Percentiles rank a stretch among this genome's conserved stretches.
Conservation (phyloP, 108 stramenopile genomes). For the Conticribra guillardii region DNA sequence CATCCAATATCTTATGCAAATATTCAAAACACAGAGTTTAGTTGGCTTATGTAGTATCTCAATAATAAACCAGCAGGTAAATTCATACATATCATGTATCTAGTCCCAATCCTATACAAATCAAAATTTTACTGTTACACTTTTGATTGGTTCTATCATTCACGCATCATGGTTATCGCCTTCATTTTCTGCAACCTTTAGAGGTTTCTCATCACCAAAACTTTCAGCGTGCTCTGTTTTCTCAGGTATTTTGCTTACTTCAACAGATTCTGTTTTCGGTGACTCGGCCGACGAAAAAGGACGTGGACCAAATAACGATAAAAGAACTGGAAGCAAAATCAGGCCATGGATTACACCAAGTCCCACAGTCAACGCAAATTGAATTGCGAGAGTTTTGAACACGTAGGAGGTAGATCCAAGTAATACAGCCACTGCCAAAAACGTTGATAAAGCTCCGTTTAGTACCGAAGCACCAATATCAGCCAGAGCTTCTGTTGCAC, state of each 20-base stretch:
- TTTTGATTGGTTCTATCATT: no score
- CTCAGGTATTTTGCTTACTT: slow-evolving; percentile 1
- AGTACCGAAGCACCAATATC: slow-evolving; percentile 81
- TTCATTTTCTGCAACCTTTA: background rate
- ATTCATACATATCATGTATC: no score
- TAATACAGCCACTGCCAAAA: slow-evolving; percentile 79
- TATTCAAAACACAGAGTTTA: no score
- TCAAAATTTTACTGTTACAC: no score
- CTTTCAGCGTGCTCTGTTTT: background rate
- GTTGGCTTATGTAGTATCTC: no score
- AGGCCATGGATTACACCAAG: slow-evolving; percentile 71
- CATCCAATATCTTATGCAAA: no score
- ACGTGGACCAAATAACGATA: slow-evolving; percentile 62
- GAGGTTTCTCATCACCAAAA: background rate
- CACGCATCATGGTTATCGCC: no score
- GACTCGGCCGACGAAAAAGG: slow-evolving; percentile 58
- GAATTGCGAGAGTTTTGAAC: slow-evolving; percentile 64
- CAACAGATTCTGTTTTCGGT: background rate
- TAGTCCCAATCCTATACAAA: no score
- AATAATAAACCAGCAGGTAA: no score
- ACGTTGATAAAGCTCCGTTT: slow-evolving; percentile 75
- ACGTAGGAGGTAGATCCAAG: slow-evolving; percentile 65
- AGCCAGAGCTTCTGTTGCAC: slow-evolving; percentile 60
- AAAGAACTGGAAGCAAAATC: slow-evolving; percentile 66
- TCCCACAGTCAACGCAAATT: slow-evolving; percentile 71